Conservation (phyloP, 768 basidiomycete species). For the Exsudoporus frostii region DNA sequence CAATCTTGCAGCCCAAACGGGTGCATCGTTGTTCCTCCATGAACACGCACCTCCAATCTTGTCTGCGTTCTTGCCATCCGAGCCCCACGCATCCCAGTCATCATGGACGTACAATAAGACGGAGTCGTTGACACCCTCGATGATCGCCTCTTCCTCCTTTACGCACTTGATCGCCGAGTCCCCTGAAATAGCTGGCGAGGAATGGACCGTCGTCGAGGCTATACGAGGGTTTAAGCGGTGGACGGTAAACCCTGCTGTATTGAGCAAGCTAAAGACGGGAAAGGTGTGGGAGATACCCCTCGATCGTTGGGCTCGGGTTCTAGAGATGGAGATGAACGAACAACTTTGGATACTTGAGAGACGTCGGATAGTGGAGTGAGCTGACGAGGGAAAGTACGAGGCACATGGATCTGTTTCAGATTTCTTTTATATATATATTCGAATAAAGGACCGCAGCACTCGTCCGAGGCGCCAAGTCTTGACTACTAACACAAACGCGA, state of each 20-base stretch:
- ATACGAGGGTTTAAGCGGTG: slow-evolving; percentile 47
- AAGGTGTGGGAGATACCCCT: slow-evolving; percentile 24
- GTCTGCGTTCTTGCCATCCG: slow-evolving; percentile 8
- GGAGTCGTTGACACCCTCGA: slow-evolving; percentile 52
- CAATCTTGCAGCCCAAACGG: slow-evolving; percentile 85
- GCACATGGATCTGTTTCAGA: background rate
- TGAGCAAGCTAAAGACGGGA: slow-evolving; percentile 17
- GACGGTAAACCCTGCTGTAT: slow-evolving; percentile 22
- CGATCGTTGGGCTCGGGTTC: slow-evolving; percentile 21
- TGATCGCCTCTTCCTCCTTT: slow-evolving; percentile 41
- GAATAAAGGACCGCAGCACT: background rate
- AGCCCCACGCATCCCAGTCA: slow-evolving; percentile 5
- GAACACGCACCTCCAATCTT: slow-evolving; percentile 53
- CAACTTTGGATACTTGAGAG: slow-evolving; percentile 52
- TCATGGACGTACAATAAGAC: slow-evolving; percentile 82
- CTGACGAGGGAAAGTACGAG: too few relatives aligned
- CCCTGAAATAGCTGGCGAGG: slow-evolving; percentile 18
- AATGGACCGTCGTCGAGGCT: slow-evolving; percentile 44
- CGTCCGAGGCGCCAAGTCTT: background rate
- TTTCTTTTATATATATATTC: background rate
- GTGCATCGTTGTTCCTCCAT: slow-evolving; percentile 85
- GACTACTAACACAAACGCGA: background rate
- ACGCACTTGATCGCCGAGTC: slow-evolving; percentile 66
- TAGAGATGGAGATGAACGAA: slow-evolving; percentile 39
- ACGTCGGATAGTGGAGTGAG: background rate